Conservation (phyloP, 345 rosid genomes). For the Cardamine chenopodiifolia region DNA sequence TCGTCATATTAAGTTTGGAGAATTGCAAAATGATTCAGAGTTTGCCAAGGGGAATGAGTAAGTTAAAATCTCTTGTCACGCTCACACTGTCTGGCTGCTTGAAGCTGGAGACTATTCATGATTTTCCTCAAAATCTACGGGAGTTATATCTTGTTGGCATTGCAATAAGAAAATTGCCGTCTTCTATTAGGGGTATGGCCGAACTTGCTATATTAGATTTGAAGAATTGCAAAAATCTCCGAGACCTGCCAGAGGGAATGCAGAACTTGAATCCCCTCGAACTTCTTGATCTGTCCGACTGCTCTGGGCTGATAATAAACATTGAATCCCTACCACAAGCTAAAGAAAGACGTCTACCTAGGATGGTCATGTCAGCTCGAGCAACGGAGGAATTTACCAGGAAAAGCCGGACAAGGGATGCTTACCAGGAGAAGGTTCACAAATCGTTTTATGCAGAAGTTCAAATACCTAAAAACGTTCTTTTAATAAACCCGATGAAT, state of each 20-base stretch:
- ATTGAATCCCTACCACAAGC: neutral
- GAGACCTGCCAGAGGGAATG: neutral
- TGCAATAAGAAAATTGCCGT: conserved; percentile 4
- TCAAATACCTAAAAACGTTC: too few relatives aligned
- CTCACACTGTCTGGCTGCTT: conserved; percentile 11
- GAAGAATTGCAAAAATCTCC: conserved; percentile 12
- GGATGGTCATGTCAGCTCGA: neutral
- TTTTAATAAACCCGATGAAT: too few relatives aligned
- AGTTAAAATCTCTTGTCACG: neutral
- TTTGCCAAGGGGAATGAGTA: neutral
- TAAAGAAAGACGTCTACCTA: neutral
- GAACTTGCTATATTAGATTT: conserved; percentile 10
- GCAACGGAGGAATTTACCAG: too few relatives aligned
- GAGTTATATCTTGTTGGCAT: conserved; percentile 8
- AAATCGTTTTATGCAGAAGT: too few relatives aligned
- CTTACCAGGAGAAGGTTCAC: too few relatives aligned
- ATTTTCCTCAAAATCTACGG: neutral
- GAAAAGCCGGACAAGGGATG: too few relatives aligned
- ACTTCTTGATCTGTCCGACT: conserved; percentile 16
- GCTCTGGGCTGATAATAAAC: neutral
- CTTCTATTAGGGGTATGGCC: neutral
- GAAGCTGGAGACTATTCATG: neutral
- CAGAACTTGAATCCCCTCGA: conserved; percentile 21
- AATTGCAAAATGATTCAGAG: neutral
- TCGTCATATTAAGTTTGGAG: neutral